phyloP scores from a whole-genome alignment of 2,329 filamentous ascomycete species.

The Diaporthe sp. region DNA sequence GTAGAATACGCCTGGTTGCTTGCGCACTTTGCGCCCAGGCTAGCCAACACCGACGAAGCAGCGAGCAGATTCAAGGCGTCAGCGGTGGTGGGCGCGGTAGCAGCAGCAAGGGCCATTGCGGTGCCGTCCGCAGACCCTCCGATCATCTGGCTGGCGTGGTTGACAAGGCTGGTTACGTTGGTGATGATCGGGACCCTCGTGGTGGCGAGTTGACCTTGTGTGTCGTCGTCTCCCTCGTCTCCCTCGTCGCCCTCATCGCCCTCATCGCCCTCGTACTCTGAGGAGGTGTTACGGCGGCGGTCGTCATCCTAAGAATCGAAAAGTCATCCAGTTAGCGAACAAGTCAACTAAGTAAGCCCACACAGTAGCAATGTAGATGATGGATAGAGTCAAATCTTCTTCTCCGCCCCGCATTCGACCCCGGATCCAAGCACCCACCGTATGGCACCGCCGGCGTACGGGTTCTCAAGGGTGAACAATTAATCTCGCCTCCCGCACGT shows the following conservation, averaged over 20 bases:
- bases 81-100: background rate
- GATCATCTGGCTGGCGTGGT: background rate
- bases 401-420: constrained; percentile 32
- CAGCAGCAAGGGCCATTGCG: background rate
- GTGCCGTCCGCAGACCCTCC: background rate
- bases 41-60: constrained; percentile 2
- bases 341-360: constrained; percentile 22
- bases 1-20: too few species aligned
- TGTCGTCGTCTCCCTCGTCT: too few species aligned
- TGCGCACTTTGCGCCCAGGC: too few species aligned
- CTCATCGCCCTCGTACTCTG: constrained; percentile 4
- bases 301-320: background rate
- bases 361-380: constrained; percentile 16
- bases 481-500: constrained; percentile 31
- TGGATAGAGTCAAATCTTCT: constrained; percentile 35
- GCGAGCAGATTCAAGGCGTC: background rate
- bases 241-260: too few species aligned
- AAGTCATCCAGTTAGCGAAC: constrained; percentile 33
- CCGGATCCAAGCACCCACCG: background rate
- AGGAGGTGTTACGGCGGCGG: constrained; percentile 12
- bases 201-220: background rate
- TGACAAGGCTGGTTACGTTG: background rate
- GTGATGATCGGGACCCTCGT: background rate
- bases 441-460: constrained; percentile 2
- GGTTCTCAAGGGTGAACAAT: constrained; percentile 32